These are phyloP conservation scores for Tolypocladium tundrense DNA, from an alignment of 2,329 filamentous ascomycete species.

Conservation along the genomic window DNA sequence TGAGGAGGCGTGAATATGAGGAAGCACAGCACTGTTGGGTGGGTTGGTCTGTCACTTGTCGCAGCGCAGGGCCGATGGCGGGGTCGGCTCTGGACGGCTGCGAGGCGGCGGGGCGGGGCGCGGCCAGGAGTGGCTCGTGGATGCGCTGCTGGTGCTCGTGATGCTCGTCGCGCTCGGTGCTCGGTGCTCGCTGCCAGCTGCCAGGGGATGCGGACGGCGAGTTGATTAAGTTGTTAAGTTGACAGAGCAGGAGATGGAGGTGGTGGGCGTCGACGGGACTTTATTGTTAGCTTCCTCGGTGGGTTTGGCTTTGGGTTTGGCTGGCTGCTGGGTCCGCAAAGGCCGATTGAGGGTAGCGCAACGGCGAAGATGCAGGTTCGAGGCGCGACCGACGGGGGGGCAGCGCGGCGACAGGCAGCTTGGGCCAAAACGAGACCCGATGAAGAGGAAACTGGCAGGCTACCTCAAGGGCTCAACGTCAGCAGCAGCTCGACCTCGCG, in stretches of 20 bases:
- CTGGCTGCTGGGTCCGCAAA: neutral
- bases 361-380: too few species aligned
- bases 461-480: neutral
- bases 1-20: neutral
- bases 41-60: neutral
- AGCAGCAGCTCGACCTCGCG: neutral
- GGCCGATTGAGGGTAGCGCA: neutral
- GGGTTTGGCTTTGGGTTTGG: neutral
- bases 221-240: neutral
- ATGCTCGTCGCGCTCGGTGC: neutral
- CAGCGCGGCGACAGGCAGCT: too few species aligned
- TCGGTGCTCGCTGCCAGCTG: neutral
- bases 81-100: neutral
- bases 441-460: too few species aligned
- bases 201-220: neutral
- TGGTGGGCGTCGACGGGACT: neutral
- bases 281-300: neutral
- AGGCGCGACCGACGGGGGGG: too few species aligned
- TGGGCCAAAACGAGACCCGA: neutral
- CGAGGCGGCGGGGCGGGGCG: neutral
- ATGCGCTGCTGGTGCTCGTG: neutral
- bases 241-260: too few species aligned
- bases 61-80: neutral
- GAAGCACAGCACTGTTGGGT: neutral
- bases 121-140: neutral